These are phyloP conservation scores for Quercus engelmannii DNA, from an alignment of 306 rosid species.

Conservation along the genomic window DNA sequence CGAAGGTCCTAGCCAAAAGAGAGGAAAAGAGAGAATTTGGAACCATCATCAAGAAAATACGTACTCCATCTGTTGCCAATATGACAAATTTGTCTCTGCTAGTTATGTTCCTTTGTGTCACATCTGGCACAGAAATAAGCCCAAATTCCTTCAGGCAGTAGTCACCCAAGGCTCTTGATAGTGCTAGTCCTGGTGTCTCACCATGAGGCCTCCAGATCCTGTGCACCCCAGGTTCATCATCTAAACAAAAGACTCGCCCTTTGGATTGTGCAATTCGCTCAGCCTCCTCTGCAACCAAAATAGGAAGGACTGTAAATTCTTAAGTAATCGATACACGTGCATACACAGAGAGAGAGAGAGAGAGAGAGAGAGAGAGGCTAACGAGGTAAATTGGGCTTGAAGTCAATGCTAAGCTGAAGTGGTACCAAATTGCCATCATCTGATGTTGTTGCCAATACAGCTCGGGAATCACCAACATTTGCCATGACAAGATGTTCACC, in stretches of 20 bases:
- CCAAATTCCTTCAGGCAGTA: slow-evolving; percentile 66
- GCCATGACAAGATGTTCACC: slow-evolving; percentile 59
- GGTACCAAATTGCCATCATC: slow-evolving; percentile 55
- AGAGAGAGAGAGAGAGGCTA: neutral
- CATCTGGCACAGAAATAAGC: slow-evolving; percentile 61
- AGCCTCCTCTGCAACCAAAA: slow-evolving; percentile 54
- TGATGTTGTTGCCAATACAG: slow-evolving; percentile 57
- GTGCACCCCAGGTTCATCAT: slow-evolving; percentile 71
- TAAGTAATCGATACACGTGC: neutral
- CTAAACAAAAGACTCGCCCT: slow-evolving; percentile 53
- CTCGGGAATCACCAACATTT: slow-evolving; percentile 75
- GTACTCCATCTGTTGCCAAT: slow-evolving; percentile 80
- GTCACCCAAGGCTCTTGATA: slow-evolving; percentile 78
- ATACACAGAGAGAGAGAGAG: neutral
- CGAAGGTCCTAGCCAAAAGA: neutral
- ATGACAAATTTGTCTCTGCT: slow-evolving; percentile 59
- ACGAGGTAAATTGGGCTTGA: slow-evolving; percentile 72
- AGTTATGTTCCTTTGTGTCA: slow-evolving; percentile 47
- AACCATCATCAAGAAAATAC: neutral
- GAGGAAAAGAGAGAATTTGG: neutral
- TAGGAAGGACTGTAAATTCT: neutral
- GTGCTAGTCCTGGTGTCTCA: slow-evolving; percentile 58
- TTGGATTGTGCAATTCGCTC: slow-evolving; percentile 51
- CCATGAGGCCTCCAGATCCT: slow-evolving; percentile 73
- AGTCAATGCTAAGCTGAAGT: slow-evolving; percentile 61